A percentile compares a stretch with the other conserved stretches of the same genome.
These are phyloP conservation scores for Xylariaceae sp. DNA, from an alignment of 2,329 filamentous ascomycete species.

Conservation along the genomic window DNA sequence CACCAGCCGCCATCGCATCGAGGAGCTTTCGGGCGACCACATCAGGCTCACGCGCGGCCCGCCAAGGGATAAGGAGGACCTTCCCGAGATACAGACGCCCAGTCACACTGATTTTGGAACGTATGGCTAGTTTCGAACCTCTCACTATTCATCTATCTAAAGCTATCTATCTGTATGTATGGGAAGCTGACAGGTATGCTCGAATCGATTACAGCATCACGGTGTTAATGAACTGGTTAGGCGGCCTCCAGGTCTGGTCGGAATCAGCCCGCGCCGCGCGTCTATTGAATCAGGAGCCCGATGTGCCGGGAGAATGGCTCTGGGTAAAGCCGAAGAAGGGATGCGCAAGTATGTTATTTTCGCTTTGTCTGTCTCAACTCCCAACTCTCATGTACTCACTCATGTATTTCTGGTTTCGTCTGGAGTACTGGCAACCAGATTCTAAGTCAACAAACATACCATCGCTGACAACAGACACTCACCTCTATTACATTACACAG, in stretches of 20 bases:
- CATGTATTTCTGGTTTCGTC: too few relatives aligned
- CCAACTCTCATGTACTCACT: too few relatives aligned
- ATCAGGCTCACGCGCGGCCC: constrained; percentile 30
- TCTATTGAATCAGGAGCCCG: constrained; percentile 23
- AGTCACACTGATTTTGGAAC: constrained; percentile 35
- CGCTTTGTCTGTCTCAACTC: not conserved
- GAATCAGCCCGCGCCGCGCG: constrained; percentile 25
- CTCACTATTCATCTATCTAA: not conserved
- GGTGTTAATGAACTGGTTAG: constrained; percentile 36
- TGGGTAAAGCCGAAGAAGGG: constrained; percentile 33
- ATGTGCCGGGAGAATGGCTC: constrained; percentile 30
- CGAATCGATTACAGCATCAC: constrained; percentile 27
- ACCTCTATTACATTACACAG: constrained; percentile 1
- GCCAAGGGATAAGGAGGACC: constrained; percentile 26
- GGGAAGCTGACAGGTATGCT: too few relatives aligned
- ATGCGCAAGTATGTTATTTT: constrained; percentile 25
- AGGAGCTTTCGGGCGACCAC: constrained; percentile 29
- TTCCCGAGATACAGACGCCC: constrained; percentile 30
- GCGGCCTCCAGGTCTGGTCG: constrained; percentile 34
- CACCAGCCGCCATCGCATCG: constrained; percentile 26
- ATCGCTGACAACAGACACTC: not conserved
- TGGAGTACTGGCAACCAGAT: too few relatives aligned
- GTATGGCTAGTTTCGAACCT: constrained; percentile 21
- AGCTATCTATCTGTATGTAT: too few relatives aligned
- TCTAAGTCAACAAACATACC: not conserved